phyloP scores from a whole-genome alignment of 139 green algal genomes.

The Chlamydomonas eustigma region DNA sequence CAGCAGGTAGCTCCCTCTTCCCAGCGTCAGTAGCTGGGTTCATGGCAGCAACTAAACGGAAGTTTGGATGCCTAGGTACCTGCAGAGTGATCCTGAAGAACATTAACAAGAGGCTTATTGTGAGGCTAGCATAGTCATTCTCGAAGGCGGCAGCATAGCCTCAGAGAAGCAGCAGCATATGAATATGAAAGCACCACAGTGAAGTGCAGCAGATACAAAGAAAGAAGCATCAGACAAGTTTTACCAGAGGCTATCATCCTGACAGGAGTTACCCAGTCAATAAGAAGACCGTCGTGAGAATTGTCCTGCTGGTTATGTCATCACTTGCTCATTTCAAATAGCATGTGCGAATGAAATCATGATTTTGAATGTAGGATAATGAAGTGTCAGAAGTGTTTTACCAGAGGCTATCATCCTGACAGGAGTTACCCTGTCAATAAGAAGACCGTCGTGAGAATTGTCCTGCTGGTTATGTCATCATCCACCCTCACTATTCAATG shows the following conservation, averaged over 20 bases:
- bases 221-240: neutral
- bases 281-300: conserved; percentile 16
- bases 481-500: neutral
- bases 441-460: conserved; percentile 13
- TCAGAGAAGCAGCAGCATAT: no score
- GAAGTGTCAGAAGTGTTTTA: conserved; percentile 6
- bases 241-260: conserved; percentile 12
- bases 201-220: neutral
- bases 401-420: conserved; percentile 11
- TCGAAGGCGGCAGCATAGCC: no score
- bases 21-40: conserved; percentile 96
- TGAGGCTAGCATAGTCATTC: no score
- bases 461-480: conserved; percentile 9
- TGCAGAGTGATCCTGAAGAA: conserved; percentile 7
- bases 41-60: conserved; percentile 95
- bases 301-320: conserved; percentile 6
- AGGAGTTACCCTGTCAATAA: neutral
- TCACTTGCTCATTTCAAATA: no score
- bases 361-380: no score
- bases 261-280: neutral
- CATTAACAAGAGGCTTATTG: no score
- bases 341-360: no score
- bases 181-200: no score
- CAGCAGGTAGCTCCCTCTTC: conserved; percentile 88
- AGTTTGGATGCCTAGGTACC: conserved; percentile 79